Evolutionary conservation across 495 filamentous ascomycete genomes (phyloP).

Genomic region (Arthonia radiata): DNA sequence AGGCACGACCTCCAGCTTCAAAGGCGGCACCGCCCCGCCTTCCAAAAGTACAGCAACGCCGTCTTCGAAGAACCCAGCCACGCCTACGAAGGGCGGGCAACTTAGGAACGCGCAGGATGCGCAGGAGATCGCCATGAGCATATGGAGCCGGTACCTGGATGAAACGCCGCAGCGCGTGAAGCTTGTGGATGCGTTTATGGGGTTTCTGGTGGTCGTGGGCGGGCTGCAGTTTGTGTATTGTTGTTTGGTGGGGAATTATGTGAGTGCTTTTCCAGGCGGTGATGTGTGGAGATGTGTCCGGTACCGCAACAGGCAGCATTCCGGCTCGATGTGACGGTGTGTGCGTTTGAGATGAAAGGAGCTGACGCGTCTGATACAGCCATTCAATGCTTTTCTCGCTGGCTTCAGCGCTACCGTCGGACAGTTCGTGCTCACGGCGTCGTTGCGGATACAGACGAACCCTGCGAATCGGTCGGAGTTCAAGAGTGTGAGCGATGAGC

Average conservation of each 20-base stretch:
- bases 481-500: conserved; percentile 9
- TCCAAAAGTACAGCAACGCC: neutral
- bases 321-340: no score
- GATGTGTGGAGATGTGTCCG: no score
- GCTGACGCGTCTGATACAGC: conserved; percentile 23
- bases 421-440: conserved; percentile 87
- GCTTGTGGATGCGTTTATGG: conserved; percentile 82
- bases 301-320: no score
- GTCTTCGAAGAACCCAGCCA: neutral
- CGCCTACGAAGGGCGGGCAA: conserved; percentile 4
- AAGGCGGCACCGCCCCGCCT: neutral
- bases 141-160: conserved; percentile 52
- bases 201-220: conserved; percentile 63
- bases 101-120: conserved; percentile 14
- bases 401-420: conserved; percentile 90
- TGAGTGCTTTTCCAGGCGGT: conserved; percentile 21
- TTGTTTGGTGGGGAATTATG: conserved; percentile 78
- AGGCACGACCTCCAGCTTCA: neutral
- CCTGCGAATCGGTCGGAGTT: conserved; percentile 49
- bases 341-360: conserved; percentile 1
- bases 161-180: conserved; percentile 74
- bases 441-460: conserved; percentile 75
- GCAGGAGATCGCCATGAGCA: conserved; percentile 24
- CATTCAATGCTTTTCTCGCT: conserved; percentile 93
- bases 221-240: conserved; percentile 87